Percentiles rank a stretch among this genome's conserved stretches.
phyloP scores from a whole-genome alignment of 345 rosid species.

The Odontarrhena argentea region DNA sequence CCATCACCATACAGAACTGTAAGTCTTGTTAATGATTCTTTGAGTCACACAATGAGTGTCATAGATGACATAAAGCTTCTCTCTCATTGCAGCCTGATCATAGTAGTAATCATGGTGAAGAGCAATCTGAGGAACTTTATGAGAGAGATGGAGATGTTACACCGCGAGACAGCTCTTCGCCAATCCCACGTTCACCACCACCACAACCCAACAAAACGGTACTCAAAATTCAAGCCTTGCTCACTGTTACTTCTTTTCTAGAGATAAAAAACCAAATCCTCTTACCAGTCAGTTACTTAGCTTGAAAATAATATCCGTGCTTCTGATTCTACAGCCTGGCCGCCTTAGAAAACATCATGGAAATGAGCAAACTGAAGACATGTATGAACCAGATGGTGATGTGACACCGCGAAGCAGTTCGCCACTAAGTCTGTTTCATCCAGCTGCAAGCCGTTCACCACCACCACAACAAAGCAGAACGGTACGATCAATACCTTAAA shows the following conservation, averaged over 20 bases:
- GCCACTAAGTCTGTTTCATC: constrained; percentile 37
- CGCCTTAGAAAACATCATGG: constrained; percentile 15
- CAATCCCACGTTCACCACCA: constrained; percentile 32
- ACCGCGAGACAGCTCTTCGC: constrained; percentile 37
- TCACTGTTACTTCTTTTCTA: background rate
- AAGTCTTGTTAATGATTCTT: constrained; percentile 23
- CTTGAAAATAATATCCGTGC: background rate
- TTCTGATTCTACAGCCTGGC: constrained; percentile 17
- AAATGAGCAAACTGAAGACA: constrained; percentile 21
- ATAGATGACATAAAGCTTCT: constrained; percentile 9
- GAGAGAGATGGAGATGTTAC: constrained; percentile 27
- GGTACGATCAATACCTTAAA: constrained; percentile 19
- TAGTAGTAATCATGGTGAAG: constrained; percentile 19
- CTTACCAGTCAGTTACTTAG: background rate
- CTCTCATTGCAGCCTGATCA: constrained; percentile 22
- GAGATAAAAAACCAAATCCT: background rate
- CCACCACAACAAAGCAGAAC: constrained; percentile 9
- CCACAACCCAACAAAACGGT: constrained; percentile 26
- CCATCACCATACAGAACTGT: constrained; percentile 36
- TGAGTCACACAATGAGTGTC: constrained; percentile 5
- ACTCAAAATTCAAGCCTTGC: background rate
- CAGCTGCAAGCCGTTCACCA: constrained; percentile 6
- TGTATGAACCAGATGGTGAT: constrained; percentile 29
- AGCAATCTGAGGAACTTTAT: constrained; percentile 26
- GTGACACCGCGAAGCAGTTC: constrained; percentile 35